Conservation (phyloP, 2,329 filamentous ascomycete genomes). For the Fusarium algeriense region DNA sequence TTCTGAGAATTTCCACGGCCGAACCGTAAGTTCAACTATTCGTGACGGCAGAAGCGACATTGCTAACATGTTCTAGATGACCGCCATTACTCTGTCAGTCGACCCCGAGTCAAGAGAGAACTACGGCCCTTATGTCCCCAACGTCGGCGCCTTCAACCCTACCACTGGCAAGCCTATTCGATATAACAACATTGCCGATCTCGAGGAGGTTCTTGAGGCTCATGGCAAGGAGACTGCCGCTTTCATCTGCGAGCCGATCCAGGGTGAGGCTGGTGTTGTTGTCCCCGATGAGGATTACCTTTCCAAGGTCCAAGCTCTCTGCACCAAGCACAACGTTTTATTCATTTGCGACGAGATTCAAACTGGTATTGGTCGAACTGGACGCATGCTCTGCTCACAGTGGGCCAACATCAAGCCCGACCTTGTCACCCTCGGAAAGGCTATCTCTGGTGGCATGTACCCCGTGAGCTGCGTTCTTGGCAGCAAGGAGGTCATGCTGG, state of each 20-base stretch:
- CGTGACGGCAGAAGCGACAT: not conserved
- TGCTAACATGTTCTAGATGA: constrained; percentile 70
- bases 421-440: constrained; percentile 94
- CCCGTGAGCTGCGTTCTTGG: constrained; percentile 95
- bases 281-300: constrained; percentile 88
- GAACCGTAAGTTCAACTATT: constrained; percentile 71
- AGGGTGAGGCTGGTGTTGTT: constrained; percentile 96
- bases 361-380: constrained; percentile 95
- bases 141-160: constrained; percentile 74
- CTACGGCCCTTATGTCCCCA: constrained; percentile 95
- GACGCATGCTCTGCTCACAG: constrained; percentile 91
- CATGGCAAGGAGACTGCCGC: constrained; percentile 39
- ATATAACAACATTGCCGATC: constrained; percentile 41
- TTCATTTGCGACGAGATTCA: constrained; percentile 99
- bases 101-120: constrained; percentile 96
- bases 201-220: constrained; percentile 37
- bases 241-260: constrained; percentile 41
- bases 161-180: constrained; percentile 36
- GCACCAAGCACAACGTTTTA: constrained; percentile 94
- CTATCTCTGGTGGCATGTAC: constrained; percentile 98
- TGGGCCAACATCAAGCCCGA: constrained; percentile 97
- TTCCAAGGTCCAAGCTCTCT: constrained; percentile 81
- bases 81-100: constrained; percentile 93
- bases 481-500: constrained; percentile 92
- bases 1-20: constrained; percentile 41